Evolutionary conservation across 306 rosid genomes (phyloP).

Genomic region (Quercus suber): DNA sequence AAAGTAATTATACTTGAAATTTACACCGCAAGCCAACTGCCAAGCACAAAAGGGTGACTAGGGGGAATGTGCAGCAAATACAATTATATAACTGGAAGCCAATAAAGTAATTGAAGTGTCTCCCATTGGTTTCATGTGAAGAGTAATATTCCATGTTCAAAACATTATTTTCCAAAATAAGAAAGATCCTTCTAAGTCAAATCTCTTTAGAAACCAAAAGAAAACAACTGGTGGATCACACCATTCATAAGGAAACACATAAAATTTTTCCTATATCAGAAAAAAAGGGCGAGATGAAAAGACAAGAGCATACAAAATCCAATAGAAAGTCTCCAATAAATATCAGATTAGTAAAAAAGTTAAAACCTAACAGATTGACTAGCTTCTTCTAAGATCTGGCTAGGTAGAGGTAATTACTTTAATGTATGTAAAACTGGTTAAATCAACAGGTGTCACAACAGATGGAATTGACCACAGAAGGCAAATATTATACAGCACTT

Average conservation of each 20-base stretch:
- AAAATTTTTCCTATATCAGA: neutral
- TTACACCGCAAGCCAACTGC: constrained; percentile 71
- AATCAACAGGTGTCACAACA: neutral
- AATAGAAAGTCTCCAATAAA: too few species aligned
- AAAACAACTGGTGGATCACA: neutral
- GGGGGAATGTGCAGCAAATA: constrained; percentile 10
- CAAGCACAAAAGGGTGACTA: constrained; percentile 23
- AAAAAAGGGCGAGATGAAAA: neutral
- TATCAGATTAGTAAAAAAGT: neutral
- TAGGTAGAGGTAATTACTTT: neutral
- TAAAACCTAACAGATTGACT: neutral
- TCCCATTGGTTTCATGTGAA: neutral
- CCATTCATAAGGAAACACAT: neutral
- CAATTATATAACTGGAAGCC: constrained; percentile 15
- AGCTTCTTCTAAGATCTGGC: neutral
- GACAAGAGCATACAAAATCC: too few species aligned
- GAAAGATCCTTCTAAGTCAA: neutral
- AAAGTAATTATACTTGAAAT: constrained; percentile 81
- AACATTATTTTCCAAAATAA: neutral
- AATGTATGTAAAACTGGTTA: neutral
- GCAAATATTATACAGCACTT: neutral
- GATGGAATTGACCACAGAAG: neutral
- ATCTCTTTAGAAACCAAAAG: neutral
- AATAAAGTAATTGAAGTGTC: constrained; percentile 13
- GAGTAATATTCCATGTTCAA: neutral